Evolutionary conservation across 2,329 filamentous ascomycete genomes (phyloP).

Genomic region (Arthrobotrys conoides): DNA sequence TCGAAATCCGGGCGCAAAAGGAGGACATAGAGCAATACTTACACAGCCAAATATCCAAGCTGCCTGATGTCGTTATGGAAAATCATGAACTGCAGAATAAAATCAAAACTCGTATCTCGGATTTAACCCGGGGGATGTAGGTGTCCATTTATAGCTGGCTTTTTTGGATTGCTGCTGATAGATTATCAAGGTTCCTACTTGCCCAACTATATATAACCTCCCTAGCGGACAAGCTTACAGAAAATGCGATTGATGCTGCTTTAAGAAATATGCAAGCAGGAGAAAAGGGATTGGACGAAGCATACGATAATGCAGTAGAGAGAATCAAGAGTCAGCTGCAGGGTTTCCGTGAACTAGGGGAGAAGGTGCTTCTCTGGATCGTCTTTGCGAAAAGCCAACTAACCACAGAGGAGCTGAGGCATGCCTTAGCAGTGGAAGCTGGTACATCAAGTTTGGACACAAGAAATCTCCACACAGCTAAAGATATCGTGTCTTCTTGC

Average conservation of each 20-base stretch:
- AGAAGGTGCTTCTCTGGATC: background rate
- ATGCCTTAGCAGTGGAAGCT: background rate
- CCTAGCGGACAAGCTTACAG: background rate
- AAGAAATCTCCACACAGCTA: background rate
- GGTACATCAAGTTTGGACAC: background rate
- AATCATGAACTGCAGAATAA: background rate
- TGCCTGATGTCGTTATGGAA: background rate
- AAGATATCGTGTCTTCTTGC: constrained; percentile 2
- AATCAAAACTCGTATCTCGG: background rate
- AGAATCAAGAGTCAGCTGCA: background rate
- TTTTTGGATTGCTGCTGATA: background rate
- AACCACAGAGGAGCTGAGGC: background rate
- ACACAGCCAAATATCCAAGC: background rate
- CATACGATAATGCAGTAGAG: background rate
- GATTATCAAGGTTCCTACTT: background rate
- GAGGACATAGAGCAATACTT: background rate
- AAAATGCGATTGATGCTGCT: background rate
- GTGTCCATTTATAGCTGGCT: background rate
- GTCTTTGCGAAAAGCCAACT: background rate
- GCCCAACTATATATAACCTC: background rate
- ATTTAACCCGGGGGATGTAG: background rate
- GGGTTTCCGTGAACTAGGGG: background rate
- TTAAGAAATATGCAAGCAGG: background rate
- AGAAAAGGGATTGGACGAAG: background rate
- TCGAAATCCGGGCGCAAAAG: background rate